phyloP scores from a whole-genome alignment of 495 filamentous ascomycete species.

The Platismatia glauca region DNA sequence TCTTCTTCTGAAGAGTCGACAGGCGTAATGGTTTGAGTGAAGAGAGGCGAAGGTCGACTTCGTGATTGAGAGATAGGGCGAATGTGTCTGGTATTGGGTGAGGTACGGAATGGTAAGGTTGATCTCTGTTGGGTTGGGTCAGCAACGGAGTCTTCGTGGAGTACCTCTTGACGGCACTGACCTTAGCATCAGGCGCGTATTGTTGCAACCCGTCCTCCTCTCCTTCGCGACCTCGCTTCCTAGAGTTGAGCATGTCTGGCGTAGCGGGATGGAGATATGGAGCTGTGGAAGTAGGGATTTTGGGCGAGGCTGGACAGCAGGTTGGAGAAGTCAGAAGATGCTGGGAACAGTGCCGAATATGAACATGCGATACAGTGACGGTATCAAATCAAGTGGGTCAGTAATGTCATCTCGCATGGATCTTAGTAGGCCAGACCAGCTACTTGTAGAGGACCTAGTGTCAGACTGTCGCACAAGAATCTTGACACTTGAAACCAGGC shows the following conservation, averaged over 20 bases:
- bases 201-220: slow-evolving; percentile 20
- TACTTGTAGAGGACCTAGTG: slow-evolving; percentile 2
- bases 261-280: background rate
- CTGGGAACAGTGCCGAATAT: background rate
- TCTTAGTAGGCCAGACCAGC: background rate
- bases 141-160: background rate
- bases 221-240: slow-evolving; percentile 23
- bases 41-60: slow-evolving; percentile 19
- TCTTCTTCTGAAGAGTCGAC: slow-evolving; percentile 39
- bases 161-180: slow-evolving; percentile 1
- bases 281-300: background rate
- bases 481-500: slow-evolving; percentile 11
- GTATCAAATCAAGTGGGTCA: slow-evolving; percentile 12
- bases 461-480: background rate
- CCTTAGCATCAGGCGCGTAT: slow-evolving; percentile 14
- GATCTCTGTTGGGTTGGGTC: slow-evolving; percentile 22
- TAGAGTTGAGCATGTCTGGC: slow-evolving; percentile 16
- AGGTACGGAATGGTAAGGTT: slow-evolving; percentile 33
- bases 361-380: slow-evolving; percentile 6
- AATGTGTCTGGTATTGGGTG: slow-evolving; percentile 22
- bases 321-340: background rate
- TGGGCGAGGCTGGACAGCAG: background rate
- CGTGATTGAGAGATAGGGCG: slow-evolving; percentile 19
- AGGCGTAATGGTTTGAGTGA: slow-evolving; percentile 32
- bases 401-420: slow-evolving; percentile 17